A percentile compares a stretch with the other conserved stretches of the same genome.
Conservation (phyloP, 1,284 basidiomycete species). For the Leccinum pachyderme region DNA sequence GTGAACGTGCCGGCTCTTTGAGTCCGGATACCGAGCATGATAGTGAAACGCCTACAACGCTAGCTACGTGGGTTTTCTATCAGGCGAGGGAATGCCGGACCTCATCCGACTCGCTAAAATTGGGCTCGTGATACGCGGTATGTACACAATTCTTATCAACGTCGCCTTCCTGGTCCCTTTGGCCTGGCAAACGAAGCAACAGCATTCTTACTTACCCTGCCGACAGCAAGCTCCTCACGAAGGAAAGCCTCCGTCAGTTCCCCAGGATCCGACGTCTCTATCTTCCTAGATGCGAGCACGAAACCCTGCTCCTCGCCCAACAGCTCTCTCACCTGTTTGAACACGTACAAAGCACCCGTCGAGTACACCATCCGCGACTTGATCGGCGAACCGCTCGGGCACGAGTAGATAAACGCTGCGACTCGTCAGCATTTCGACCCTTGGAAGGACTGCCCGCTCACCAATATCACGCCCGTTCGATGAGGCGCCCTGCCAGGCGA, state of each 20-base stretch:
- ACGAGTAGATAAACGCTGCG: constrained; percentile 85
- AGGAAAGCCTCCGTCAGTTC: constrained; percentile 71
- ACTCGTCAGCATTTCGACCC: constrained; percentile 6
- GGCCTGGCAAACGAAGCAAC: constrained; percentile 55
- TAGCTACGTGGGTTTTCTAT: not conserved
- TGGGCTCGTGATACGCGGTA: not conserved
- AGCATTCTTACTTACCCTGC: constrained; percentile 11
- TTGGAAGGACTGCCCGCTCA: constrained; percentile 30
- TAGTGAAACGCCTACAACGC: not conserved
- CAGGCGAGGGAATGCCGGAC: constrained; percentile 12
- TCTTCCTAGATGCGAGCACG: constrained; percentile 52
- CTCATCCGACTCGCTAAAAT: constrained; percentile 13
- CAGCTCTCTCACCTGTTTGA: constrained; percentile 53
- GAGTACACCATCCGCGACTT: constrained; percentile 88
- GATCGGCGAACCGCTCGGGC: constrained; percentile 75
- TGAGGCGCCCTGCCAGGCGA: constrained; percentile 62
- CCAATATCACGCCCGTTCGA: constrained; percentile 53
- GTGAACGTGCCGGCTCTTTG: constrained; percentile 13
- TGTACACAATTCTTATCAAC: constrained; percentile 19
- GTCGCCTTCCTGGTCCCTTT: constrained; percentile 51
- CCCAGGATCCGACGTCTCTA: constrained; percentile 79
- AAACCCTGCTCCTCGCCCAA: constrained; percentile 43
- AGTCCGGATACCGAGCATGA: constrained; percentile 22
- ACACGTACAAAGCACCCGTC: constrained; percentile 59
- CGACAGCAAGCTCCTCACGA: constrained; percentile 51